Percentiles rank a stretch among this genome's conserved stretches.
Evolutionary conservation across 176 grass and related monocot genomes (phyloP).

Genomic region (Eragrostis nindensis): DNA sequence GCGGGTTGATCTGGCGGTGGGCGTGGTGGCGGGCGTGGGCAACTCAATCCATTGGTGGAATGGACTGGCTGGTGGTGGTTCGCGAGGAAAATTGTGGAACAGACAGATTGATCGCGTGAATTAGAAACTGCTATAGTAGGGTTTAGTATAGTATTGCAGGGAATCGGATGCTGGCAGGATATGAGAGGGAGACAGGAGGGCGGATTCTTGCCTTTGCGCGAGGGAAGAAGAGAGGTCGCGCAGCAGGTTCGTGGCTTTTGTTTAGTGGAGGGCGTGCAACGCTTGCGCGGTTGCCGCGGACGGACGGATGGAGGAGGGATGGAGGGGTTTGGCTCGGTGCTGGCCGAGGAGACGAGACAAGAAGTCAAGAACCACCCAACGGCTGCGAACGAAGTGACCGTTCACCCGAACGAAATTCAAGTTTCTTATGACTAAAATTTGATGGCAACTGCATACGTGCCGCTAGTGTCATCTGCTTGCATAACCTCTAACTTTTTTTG

Average conservation of each 20-base stretch:
- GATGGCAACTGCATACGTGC: neutral
- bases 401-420: neutral
- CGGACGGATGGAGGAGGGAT: neutral
- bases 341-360: neutral
- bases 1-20: neutral
- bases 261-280: neutral
- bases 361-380: neutral
- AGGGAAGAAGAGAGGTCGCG: neutral
- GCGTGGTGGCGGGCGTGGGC: no score
- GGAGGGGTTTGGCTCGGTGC: neutral
- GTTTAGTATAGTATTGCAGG: neutral
- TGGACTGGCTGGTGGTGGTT: neutral
- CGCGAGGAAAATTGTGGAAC: neutral
- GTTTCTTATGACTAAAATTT: neutral
- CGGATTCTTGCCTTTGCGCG: conserved; percentile 35
- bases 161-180: conserved; percentile 47
- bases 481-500: neutral
- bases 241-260: neutral
- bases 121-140: neutral
- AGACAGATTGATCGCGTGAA: neutral
- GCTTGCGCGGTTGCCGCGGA: neutral
- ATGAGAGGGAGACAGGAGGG: neutral
- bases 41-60: conserved; percentile 20
- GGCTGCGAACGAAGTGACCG: neutral
- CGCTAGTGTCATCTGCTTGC: neutral